Percentiles rank a stretch among this genome's conserved stretches.
phyloP scores from a whole-genome alignment of 108 stramenopile species.

The Pseudonitzschia multistriata region DNA sequence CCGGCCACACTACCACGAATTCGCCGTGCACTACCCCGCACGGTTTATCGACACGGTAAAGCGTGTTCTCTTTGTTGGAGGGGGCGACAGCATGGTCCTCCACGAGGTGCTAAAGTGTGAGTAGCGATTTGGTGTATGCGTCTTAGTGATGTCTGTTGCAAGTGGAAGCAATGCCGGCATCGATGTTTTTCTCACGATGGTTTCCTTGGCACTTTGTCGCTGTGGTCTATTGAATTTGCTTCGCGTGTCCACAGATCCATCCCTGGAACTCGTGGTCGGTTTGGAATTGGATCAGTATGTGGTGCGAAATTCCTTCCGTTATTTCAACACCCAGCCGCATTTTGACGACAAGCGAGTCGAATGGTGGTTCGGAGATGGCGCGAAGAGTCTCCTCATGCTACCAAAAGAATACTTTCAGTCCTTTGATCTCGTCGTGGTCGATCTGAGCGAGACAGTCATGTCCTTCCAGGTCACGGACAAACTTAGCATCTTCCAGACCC shows the following conservation, averaged over 20 bases:
- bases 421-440: conserved; percentile 72
- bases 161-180: not conserved
- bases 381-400: conserved; percentile 60
- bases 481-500: conserved; percentile 14
- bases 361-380: conserved; percentile 83
- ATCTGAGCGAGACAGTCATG: conserved; percentile 60
- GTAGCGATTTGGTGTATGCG: conserved; percentile 14
- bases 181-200: not conserved
- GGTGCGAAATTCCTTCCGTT: conserved; percentile 60
- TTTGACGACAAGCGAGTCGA: conserved; percentile 79
- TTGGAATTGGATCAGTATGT: conserved; percentile 86
- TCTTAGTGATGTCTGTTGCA: not conserved
- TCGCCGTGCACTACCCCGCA: conserved; percentile 65
- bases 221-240: not conserved
- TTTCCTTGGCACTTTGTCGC: not conserved
- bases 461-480: conserved; percentile 27
- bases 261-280: conserved; percentile 72
- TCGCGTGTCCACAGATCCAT: conserved; percentile 38
- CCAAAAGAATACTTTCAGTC: conserved; percentile 71
- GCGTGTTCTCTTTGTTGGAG: conserved; percentile 77
- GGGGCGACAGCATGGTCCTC: conserved; percentile 82
- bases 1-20: conserved; percentile 80
- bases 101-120: conserved; percentile 75
- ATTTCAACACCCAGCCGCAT: conserved; percentile 82
- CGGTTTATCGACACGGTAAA: conserved; percentile 60